These are phyloP conservation scores for Xylaria multiplex DNA, from an alignment of 2,329 filamentous ascomycete genomes.

Conservation along the genomic window DNA sequence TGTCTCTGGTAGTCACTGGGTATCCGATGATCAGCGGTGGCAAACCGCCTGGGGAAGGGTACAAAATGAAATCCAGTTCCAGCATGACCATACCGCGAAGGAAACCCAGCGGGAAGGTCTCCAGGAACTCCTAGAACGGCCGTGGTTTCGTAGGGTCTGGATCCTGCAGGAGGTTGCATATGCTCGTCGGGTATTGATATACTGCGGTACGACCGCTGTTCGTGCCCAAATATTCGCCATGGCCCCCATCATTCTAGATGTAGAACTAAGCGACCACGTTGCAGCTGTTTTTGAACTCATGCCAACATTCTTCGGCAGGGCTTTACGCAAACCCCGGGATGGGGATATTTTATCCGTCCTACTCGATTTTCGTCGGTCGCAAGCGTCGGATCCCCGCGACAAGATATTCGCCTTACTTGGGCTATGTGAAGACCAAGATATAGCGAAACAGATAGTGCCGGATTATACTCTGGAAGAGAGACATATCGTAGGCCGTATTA, in stretches of 20 bases:
- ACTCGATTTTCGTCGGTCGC: neutral
- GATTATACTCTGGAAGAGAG: slow-evolving; percentile 10
- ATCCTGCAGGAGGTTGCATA: slow-evolving; percentile 27
- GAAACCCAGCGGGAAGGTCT: slow-evolving; percentile 2
- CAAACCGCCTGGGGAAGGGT: neutral
- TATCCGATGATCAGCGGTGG: slow-evolving; percentile 10
- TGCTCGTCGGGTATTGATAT: slow-evolving; percentile 17
- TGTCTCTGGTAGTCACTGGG: neutral
- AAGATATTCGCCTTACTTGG: slow-evolving; percentile 29
- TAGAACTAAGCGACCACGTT: neutral
- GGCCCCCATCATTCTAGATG: neutral
- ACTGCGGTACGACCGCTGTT: slow-evolving; percentile 1
- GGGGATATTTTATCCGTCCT: neutral
- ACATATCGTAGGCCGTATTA: neutral
- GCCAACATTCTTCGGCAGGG: slow-evolving; percentile 1
- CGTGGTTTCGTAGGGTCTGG: slow-evolving; percentile 26
- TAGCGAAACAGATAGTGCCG: neutral
- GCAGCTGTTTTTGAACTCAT: slow-evolving; percentile 21
- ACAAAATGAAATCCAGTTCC: neutral
- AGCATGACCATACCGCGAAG: neutral
- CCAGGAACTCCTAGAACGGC: slow-evolving; percentile 3
- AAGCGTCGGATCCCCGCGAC: slow-evolving; percentile 20
- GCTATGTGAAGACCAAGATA: slow-evolving; percentile 3
- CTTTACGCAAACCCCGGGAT: neutral
- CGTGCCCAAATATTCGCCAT: slow-evolving; percentile 9